Evolutionary conservation across 1,284 basidiomycete species (phyloP).

Genomic region (Apiotrichum porosum): DNA sequence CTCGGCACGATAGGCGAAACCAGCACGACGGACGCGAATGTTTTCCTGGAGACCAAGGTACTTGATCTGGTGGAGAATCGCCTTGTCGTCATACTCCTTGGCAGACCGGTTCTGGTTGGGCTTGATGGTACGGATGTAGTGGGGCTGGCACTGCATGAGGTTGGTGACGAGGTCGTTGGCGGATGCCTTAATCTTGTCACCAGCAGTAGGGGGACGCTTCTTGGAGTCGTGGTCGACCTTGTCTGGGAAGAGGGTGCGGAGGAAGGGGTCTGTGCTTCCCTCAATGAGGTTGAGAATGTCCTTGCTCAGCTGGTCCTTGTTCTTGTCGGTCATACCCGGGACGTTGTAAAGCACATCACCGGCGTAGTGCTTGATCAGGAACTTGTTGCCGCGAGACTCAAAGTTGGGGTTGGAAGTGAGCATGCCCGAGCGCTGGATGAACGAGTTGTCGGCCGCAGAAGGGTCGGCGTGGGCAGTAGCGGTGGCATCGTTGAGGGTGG

Average conservation of each 20-base stretch:
- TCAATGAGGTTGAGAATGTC: constrained; percentile 89
- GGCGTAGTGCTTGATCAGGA: constrained; percentile 89
- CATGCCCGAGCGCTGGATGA: constrained; percentile 82
- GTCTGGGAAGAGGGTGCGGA: constrained; percentile 88
- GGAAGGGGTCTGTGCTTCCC: constrained; percentile 71
- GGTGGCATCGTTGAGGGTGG: constrained; percentile 95
- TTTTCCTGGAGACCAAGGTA: constrained; percentile 99
- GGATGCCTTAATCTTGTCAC: constrained; percentile 94
- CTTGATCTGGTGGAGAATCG: constrained; percentile 97
- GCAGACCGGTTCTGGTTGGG: constrained; percentile 94
- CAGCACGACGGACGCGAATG: constrained; percentile 91
- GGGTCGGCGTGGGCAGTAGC: constrained; percentile 98
- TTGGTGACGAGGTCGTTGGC: constrained; percentile 94
- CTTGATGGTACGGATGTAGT: constrained; percentile 99
- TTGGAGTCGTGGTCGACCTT: constrained; percentile 94
- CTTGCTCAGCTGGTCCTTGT: constrained; percentile 95
- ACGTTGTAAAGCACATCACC: constrained; percentile 99
- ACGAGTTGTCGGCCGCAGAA: constrained; percentile 91
- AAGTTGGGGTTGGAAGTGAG: constrained; percentile 83
- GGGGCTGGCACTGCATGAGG: constrained; percentile 91
- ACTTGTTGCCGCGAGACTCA: constrained; percentile 83
- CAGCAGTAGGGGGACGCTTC: constrained; percentile 95
- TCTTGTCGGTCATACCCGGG: constrained; percentile 98
- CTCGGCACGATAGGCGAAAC: constrained; percentile 81
- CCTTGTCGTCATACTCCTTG: constrained; percentile 88